phyloP scores from a whole-genome alignment of 352 stramenopile genomes.

The Globisporangium sylvaticum region DNA sequence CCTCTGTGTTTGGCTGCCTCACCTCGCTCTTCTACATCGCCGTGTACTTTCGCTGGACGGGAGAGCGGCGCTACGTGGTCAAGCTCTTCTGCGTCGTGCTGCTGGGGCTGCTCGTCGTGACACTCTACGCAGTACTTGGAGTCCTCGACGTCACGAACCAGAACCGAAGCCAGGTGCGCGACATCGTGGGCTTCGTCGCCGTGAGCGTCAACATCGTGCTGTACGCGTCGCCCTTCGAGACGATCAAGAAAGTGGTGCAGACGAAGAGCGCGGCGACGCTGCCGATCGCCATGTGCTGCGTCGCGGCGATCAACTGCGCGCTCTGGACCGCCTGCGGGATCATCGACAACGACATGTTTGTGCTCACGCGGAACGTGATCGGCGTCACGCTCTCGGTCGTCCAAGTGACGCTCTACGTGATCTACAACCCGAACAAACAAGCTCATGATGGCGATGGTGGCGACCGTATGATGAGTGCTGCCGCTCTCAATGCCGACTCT shows the following conservation, averaged over 20 bases:
- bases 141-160: constrained; percentile 26
- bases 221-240: constrained; percentile 29
- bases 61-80: constrained; percentile 8
- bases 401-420: constrained; percentile 43
- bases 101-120: constrained; percentile 4
- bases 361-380: constrained; percentile 38
- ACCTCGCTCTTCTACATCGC: constrained; percentile 2
- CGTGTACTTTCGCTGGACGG: constrained; percentile 7
- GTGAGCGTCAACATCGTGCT: constrained; percentile 26
- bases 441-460: neutral
- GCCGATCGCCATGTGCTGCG: constrained; percentile 39
- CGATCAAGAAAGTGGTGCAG: constrained; percentile 26
- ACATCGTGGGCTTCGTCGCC: constrained; percentile 7
- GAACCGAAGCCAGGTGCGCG: constrained; percentile 11
- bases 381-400: constrained; percentile 28
- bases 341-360: constrained; percentile 38
- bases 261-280: constrained; percentile 34
- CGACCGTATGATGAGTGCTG: neutral
- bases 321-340: constrained; percentile 52
- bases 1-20: constrained; percentile 1
- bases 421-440: constrained; percentile 24
- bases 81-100: constrained; percentile 7
- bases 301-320: constrained; percentile 43
- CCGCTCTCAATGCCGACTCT: neutral
- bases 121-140: constrained; percentile 27